Percentiles rank a stretch among this genome's conserved stretches.
Conservation (phyloP, 768 basidiomycete genomes). For the Auriscalpium orientale region DNA sequence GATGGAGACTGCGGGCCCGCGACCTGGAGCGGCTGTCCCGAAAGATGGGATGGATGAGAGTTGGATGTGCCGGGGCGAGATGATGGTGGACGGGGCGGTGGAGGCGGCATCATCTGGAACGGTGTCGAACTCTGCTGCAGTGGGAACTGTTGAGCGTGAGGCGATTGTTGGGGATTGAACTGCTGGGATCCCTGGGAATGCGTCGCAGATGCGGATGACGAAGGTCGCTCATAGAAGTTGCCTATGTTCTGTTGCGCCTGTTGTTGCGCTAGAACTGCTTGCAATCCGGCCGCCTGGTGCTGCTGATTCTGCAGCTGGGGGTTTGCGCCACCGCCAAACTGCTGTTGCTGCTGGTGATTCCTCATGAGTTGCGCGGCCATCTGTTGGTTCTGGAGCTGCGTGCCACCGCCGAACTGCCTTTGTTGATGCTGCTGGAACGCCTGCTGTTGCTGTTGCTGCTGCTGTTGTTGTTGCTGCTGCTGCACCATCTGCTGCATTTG, state of each 20-base stretch:
- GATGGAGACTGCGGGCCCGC: slow-evolving; percentile 9
- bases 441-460: neutral
- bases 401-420: slow-evolving; percentile 6
- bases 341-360: slow-evolving; percentile 10
- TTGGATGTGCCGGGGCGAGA: slow-evolving; percentile 14
- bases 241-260: slow-evolving; percentile 10
- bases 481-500: neutral
- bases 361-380: slow-evolving; percentile 5
- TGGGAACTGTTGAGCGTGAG: slow-evolving; percentile 10
- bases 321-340: neutral
- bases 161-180: slow-evolving; percentile 2
- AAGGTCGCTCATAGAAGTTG: slow-evolving; percentile 12
- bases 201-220: slow-evolving; percentile 6
- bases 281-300: slow-evolving; percentile 14
- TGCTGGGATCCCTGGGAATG: slow-evolving; percentile 8
- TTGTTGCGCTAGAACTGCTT: slow-evolving; percentile 11
- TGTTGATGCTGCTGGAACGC: slow-evolving; percentile 14
- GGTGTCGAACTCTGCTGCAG: slow-evolving; percentile 3
- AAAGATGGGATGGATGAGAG: slow-evolving; percentile 12
- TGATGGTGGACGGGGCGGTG: slow-evolving; percentile 14
- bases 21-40: neutral
- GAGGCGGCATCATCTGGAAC: slow-evolving; percentile 16
- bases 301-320: slow-evolving; percentile 10
- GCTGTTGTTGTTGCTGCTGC: slow-evolving; percentile 5
- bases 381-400: slow-evolving; percentile 7